phyloP scores from a whole-genome alignment of 2,329 filamentous ascomycete species.

The Talaromyces sp. region DNA sequence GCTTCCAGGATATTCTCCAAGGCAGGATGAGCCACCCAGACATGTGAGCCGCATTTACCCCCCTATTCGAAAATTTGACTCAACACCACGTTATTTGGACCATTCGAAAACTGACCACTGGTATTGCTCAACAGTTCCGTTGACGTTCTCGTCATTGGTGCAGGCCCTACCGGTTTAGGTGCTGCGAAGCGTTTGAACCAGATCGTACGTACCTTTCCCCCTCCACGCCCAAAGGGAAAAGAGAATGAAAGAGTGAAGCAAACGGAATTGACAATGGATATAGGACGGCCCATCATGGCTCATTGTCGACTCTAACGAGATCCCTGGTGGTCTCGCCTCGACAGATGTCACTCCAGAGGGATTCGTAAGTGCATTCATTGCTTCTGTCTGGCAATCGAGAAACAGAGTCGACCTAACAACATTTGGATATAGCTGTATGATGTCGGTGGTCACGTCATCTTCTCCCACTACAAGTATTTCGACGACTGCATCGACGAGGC shows the following conservation, averaged over 20 bases:
- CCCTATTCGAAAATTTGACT: neutral
- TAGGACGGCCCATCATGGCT: constrained; percentile 92
- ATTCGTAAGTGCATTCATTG: constrained; percentile 67
- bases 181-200: constrained; percentile 97
- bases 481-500: constrained; percentile 98
- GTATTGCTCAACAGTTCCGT: constrained; percentile 62
- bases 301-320: constrained; percentile 89
- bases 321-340: constrained; percentile 89
- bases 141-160: constrained; percentile 96
- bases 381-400: neutral
- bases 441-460: constrained; percentile 96
- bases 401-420: neutral
- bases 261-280: constrained; percentile 24
- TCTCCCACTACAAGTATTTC: constrained; percentile 99
- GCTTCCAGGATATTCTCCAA: constrained; percentile 46
- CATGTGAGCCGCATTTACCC: constrained; percentile 35
- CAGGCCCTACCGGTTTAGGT: constrained; percentile 94
- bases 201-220: constrained; percentile 63
- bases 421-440: constrained; percentile 73
- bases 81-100: neutral
- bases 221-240: neutral
- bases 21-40: constrained; percentile 46
- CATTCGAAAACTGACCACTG: constrained; percentile 18
- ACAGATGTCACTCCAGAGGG: constrained; percentile 94
- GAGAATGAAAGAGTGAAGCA: neutral